phyloP scores from a whole-genome alignment of 179 eudicot species.

The Actinidia polygama region DNA sequence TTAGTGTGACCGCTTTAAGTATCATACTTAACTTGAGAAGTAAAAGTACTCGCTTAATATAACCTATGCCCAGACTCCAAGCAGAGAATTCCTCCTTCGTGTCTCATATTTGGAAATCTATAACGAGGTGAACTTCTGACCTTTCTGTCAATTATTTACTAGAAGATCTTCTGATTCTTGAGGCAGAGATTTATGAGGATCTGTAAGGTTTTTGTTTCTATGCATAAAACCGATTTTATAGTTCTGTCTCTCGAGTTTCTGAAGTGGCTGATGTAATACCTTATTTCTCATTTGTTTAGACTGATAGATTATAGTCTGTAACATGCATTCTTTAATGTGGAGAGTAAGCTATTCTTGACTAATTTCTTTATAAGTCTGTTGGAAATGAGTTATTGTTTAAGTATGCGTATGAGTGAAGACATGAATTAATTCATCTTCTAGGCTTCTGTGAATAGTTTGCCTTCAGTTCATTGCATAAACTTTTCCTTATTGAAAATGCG shows the following conservation, averaged over 20 bases:
- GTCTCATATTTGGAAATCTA: conserved; percentile 97
- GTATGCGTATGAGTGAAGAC: not conserved
- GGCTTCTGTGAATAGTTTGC: not conserved
- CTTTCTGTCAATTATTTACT: conserved; percentile 10
- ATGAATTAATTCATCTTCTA: not conserved
- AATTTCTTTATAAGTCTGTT: not conserved
- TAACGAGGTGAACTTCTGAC: conserved; percentile 73
- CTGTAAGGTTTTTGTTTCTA: not conserved
- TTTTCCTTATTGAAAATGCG: not conserved
- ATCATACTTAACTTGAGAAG: conserved; percentile 14
- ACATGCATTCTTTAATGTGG: not conserved
- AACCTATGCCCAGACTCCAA: conserved; percentile 74
- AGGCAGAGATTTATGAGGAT: not conserved
- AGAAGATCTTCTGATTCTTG: not conserved
- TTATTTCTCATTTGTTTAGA: not conserved
- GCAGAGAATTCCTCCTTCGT: conserved; percentile 94
- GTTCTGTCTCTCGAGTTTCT: not conserved
- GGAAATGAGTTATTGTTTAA: not conserved
- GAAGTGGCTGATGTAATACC: not conserved
- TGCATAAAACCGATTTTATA: not conserved
- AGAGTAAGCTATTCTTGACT: not conserved
- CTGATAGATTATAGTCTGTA: not conserved
- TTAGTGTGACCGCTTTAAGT: not conserved
- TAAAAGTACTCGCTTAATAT: conserved; percentile 12
- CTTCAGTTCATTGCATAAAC: not conserved